Evolutionary conservation across 2,329 filamentous ascomycete species (phyloP).

Genomic region (Hirsutella minnesotensis): DNA sequence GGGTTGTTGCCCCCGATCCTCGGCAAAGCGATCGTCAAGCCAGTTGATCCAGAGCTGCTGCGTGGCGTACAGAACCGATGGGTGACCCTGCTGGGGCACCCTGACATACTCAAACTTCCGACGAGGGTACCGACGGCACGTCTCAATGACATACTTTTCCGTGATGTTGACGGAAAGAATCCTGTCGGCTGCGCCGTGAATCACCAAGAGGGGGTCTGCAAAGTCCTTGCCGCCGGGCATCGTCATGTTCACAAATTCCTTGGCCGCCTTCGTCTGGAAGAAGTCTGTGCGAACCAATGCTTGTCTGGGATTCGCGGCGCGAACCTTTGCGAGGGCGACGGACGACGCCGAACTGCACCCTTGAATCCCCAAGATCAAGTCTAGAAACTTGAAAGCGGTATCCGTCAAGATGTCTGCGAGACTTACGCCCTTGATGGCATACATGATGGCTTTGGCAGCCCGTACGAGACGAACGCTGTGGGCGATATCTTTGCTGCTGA

Average conservation of each 20-base stretch:
- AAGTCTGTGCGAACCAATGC: constrained; percentile 7
- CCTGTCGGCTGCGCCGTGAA: constrained; percentile 19
- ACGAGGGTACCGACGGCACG: constrained; percentile 8
- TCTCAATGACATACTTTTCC: constrained; percentile 8
- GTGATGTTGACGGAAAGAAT: constrained; percentile 7
- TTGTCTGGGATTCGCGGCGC: background rate
- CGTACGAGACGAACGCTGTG: constrained; percentile 5
- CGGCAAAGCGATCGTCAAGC: constrained; percentile 10
- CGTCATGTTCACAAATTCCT: constrained; percentile 12
- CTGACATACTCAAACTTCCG: constrained; percentile 9
- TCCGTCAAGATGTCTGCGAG: constrained; percentile 7
- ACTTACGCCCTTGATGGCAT: constrained; percentile 6
- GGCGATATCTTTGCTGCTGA: constrained; percentile 2
- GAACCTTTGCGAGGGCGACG: constrained; percentile 2
- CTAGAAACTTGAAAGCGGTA: constrained; percentile 2
- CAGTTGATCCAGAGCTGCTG: constrained; percentile 13
- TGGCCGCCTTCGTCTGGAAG: constrained; percentile 8
- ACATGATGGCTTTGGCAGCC: constrained; percentile 5
- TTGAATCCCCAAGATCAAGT: constrained; percentile 8
- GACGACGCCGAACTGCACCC: constrained; percentile 6
- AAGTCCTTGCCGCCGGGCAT: constrained; percentile 19
- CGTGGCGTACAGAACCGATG: constrained; percentile 9
- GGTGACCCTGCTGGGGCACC: constrained; percentile 8
- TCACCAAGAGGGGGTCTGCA: constrained; percentile 22
- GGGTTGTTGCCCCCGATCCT: background rate